Percentiles rank a stretch among this genome's conserved stretches.
Conservation (phyloP, 306 rosid species). For the Quercus alba region DNA sequence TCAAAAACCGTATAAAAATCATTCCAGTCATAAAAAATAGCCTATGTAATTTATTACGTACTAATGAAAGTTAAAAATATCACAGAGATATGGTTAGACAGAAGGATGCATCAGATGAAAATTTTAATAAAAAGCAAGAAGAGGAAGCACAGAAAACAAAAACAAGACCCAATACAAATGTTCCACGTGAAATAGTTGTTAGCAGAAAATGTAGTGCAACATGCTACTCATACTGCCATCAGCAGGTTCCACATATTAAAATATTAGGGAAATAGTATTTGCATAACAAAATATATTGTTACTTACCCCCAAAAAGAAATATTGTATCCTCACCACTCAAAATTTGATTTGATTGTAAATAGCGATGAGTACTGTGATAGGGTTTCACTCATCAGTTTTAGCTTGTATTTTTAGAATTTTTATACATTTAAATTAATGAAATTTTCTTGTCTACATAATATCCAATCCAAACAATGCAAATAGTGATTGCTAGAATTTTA, state of each 20-base stretch:
- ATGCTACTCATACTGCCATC: background rate
- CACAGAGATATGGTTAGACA: background rate
- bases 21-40: background rate
- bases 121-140: background rate
- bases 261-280: background rate
- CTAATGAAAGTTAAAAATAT: background rate
- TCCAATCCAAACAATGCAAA: too few relatives aligned
- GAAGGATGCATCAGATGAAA: background rate
- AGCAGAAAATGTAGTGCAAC: background rate
- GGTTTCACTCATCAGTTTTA: too few relatives aligned
- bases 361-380: too few relatives aligned
- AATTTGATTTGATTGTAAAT: too few relatives aligned
- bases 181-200: background rate
- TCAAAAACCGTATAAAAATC: background rate
- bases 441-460: too few relatives aligned
- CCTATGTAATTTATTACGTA: background rate
- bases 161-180: background rate
- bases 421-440: too few relatives aligned
- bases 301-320: background rate
- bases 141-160: background rate
- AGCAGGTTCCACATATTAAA: background rate
- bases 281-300: background rate
- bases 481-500: too few relatives aligned
- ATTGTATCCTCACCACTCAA: background rate
- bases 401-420: too few relatives aligned